These are phyloP conservation scores for Astrothelium subdiscretum DNA, from an alignment of 495 filamentous ascomycete genomes.

Conservation along the genomic window DNA sequence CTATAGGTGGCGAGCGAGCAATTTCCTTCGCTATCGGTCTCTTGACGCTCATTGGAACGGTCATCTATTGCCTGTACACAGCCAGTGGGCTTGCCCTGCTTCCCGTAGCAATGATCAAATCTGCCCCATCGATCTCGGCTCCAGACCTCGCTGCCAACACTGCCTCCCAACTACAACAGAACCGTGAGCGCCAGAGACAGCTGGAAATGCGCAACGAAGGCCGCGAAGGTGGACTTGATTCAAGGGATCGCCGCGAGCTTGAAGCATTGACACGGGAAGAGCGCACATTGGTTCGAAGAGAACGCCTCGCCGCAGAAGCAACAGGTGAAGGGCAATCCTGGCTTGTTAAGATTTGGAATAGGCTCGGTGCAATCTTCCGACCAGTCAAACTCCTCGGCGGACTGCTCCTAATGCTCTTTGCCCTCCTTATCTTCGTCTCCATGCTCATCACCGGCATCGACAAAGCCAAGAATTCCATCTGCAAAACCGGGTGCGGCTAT, in stretches of 20 bases:
- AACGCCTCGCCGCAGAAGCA: conserved; percentile 73
- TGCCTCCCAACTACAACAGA: conserved; percentile 64
- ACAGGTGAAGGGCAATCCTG: conserved; percentile 59
- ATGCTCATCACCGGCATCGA: conserved; percentile 96
- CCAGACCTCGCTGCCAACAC: conserved; percentile 65
- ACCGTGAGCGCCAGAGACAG: conserved; percentile 83
- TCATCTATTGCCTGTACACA: conserved; percentile 80
- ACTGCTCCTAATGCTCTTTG: conserved; percentile 57
- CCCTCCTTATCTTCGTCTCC: conserved; percentile 67
- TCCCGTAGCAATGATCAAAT: conserved; percentile 82
- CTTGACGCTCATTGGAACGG: conserved; percentile 70
- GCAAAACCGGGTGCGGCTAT: conserved; percentile 84
- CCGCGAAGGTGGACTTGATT: conserved; percentile 56
- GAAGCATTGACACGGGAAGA: conserved; percentile 82
- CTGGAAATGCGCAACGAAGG: conserved; percentile 77
- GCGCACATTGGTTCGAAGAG: conserved; percentile 77
- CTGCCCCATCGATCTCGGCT: conserved; percentile 67
- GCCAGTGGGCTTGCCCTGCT: conserved; percentile 80
- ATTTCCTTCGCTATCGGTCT: conserved; percentile 80
- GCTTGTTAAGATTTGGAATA: conserved; percentile 61
- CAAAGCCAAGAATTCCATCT: conserved; percentile 89
- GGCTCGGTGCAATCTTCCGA: conserved; percentile 62
- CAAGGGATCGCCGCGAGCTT: conserved; percentile 79
- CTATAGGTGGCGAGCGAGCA: conserved; percentile 72
- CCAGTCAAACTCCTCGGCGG: conserved; percentile 82